Conservation (phyloP, 306 rosid genomes). For the Nissolia schottii region DNA sequence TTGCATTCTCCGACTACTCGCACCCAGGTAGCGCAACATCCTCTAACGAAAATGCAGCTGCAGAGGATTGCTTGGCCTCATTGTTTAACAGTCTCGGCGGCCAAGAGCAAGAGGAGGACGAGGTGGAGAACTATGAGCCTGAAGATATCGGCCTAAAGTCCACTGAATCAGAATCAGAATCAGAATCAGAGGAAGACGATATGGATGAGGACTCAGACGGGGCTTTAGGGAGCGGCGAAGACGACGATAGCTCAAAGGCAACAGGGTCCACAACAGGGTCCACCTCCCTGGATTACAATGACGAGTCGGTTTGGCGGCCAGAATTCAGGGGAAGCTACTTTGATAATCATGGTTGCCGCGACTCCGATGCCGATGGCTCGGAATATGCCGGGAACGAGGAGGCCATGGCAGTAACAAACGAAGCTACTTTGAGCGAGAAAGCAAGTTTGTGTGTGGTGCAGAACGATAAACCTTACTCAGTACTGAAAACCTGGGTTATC, state of each 20-base stretch:
- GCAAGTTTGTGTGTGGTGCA: background rate
- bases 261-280: conserved; percentile 12
- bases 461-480: conserved; percentile 7
- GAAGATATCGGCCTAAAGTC: conserved; percentile 12
- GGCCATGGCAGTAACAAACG: background rate
- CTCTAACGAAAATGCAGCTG: conserved; percentile 6
- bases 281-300: conserved; percentile 25
- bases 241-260: conserved; percentile 25
- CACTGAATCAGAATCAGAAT: conserved; percentile 12
- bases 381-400: background rate
- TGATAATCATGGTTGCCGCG: background rate
- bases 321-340: conserved; percentile 7
- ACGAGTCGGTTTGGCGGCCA: conserved; percentile 23
- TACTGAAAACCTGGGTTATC: conserved; percentile 19
- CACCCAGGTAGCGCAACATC: conserved; percentile 34
- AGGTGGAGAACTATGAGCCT: conserved; percentile 17
- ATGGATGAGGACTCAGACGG: background rate
- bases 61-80: background rate
- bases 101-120: conserved; percentile 17
- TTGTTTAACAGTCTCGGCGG: background rate
- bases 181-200: background rate
- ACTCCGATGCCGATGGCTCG: background rate
- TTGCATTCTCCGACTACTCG: conserved; percentile 26
- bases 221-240: conserved; percentile 1
- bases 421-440: background rate